Conservation (phyloP, 2,329 filamentous ascomycete genomes). For the Akanthomyces dipterigenus region DNA sequence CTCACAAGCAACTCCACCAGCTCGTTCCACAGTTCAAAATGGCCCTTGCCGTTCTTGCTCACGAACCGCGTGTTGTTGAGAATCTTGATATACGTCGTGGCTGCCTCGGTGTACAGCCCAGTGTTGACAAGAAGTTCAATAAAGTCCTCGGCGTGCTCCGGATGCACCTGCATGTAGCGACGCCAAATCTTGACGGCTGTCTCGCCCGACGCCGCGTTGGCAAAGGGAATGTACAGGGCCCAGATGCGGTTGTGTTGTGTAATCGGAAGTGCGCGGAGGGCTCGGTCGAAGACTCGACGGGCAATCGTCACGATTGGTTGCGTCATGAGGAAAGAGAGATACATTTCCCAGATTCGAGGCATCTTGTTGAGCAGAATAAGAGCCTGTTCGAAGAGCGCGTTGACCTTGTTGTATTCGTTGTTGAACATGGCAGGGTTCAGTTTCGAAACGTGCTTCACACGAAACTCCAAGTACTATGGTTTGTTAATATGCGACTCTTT, state of each 20-base stretch:
- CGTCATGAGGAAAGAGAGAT: constrained; percentile 79
- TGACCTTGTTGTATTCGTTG: constrained; percentile 85
- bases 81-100: constrained; percentile 83
- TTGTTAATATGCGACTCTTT: neutral
- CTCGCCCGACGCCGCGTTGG: constrained; percentile 79
- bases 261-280: constrained; percentile 81
- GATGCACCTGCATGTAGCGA: constrained; percentile 94
- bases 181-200: constrained; percentile 92
- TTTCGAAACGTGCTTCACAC: constrained; percentile 71
- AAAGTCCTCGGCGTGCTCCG: constrained; percentile 91
- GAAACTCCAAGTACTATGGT: constrained; percentile 74
- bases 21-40: constrained; percentile 95
- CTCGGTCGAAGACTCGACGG: constrained; percentile 83
- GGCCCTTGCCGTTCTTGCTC: constrained; percentile 89
- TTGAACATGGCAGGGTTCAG: constrained; percentile 77
- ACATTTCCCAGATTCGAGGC: constrained; percentile 98
- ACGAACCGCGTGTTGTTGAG: constrained; percentile 85
- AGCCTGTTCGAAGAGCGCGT: constrained; percentile 86
- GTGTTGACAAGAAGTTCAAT: constrained; percentile 81
- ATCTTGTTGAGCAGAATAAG: constrained; percentile 96
- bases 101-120: constrained; percentile 82
- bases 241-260: constrained; percentile 96
- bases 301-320: constrained; percentile 89
- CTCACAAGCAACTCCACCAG: constrained; percentile 93
- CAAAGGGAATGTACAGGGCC: constrained; percentile 85